A percentile compares a stretch with the other conserved stretches of the same genome.
These are phyloP conservation scores for Chrysanthemum makinoi DNA, from an alignment of 129 eudicot species.

Conservation along the genomic window DNA sequence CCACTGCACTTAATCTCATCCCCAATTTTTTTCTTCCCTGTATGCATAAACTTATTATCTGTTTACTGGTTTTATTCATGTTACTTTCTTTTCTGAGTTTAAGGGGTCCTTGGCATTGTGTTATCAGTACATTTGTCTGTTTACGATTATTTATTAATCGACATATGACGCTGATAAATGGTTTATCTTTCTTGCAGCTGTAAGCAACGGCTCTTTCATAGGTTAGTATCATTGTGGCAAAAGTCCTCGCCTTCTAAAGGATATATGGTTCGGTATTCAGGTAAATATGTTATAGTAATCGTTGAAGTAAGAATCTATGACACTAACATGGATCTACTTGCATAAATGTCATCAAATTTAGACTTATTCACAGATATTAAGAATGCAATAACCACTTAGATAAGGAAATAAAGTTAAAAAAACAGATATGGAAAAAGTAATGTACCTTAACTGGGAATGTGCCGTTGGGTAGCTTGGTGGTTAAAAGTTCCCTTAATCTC, in stretches of 20 bases:
- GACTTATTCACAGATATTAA: not conserved
- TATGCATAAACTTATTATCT: too few species aligned
- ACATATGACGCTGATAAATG: constrained; percentile 8
- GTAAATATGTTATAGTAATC: too few species aligned
- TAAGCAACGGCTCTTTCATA: constrained; percentile 62
- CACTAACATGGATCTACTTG: too few species aligned
- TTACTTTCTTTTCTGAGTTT: too few species aligned
- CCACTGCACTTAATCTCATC: too few species aligned
- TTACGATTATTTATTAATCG: not conserved
- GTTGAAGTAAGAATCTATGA: too few species aligned
- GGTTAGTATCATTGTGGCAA: constrained; percentile 39
- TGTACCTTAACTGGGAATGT: constrained; percentile 92
- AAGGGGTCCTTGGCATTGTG: too few species aligned
- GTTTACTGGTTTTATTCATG: too few species aligned
- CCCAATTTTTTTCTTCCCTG: too few species aligned
- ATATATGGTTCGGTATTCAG: too few species aligned
- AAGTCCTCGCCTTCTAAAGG: too few species aligned
- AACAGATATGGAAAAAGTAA: not conserved
- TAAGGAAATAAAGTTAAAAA: not conserved
- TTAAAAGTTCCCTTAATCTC: constrained; percentile 89
- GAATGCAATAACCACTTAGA: not conserved
- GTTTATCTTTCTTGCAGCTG: constrained; percentile 49
- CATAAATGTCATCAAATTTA: not conserved
- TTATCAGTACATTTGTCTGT: too few species aligned
- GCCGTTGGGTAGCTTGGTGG: constrained; percentile 85